phyloP scores from a whole-genome alignment of 106 monocot species.

The Apostasia ramifera region DNA sequence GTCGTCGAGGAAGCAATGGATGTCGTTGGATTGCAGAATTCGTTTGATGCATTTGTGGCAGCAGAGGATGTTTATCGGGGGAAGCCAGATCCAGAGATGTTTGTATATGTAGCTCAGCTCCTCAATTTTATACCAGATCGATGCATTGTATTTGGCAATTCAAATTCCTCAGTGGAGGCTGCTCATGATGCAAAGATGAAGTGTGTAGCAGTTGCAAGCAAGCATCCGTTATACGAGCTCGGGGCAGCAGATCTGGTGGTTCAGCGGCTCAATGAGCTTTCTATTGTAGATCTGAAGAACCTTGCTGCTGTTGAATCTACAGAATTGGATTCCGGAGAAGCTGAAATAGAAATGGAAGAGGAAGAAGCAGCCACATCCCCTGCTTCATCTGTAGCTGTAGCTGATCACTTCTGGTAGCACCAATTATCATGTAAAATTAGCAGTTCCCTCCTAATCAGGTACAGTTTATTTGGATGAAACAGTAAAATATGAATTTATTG shows the following conservation, averaged over 20 bases:
- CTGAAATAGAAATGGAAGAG: constrained; percentile 59
- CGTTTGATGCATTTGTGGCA: constrained; percentile 45
- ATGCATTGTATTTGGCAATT: constrained; percentile 94
- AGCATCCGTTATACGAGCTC: constrained; percentile 78
- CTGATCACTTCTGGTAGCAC: constrained; percentile 56
- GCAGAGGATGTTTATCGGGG: constrained; percentile 87
- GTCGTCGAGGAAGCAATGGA: constrained; percentile 55
- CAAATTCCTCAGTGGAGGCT: constrained; percentile 85
- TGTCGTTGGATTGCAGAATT: constrained; percentile 45
- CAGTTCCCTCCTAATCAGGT: neutral
- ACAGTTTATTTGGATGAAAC: too few relatives aligned
- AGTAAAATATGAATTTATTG: too few relatives aligned
- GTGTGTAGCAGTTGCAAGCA: constrained; percentile 88
- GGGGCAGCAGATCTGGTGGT: constrained; percentile 82
- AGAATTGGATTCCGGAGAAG: constrained; percentile 48
- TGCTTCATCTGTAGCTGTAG: constrained; percentile 43
- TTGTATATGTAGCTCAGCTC: constrained; percentile 67
- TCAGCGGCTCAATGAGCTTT: constrained; percentile 60
- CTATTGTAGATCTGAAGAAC: constrained; percentile 86
- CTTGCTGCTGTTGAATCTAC: constrained; percentile 61
- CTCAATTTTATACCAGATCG: constrained; percentile 74
- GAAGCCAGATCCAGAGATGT: constrained; percentile 98
- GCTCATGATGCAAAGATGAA: constrained; percentile 91
- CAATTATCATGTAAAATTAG: constrained; percentile 9
- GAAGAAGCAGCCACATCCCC: constrained; percentile 22